Percentiles rank a stretch among this genome's conserved stretches.
Conservation (phyloP, 306 rosid genomes). For the Elaeagnus macrophylla region DNA sequence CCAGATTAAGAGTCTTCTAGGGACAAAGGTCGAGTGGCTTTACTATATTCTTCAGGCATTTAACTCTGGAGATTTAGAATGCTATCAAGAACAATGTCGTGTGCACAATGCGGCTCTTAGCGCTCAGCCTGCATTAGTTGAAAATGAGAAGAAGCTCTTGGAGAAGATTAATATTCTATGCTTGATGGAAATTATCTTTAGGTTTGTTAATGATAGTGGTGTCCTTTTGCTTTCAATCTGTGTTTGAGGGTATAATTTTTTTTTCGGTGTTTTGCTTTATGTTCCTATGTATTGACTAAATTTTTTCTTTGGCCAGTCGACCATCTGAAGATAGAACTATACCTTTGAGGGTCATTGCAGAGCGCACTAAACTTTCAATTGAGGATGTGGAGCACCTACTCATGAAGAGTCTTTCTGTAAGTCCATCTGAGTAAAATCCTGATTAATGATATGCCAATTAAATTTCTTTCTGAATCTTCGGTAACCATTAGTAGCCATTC, state of each 20-base stretch:
- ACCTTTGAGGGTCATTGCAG: conserved; percentile 82
- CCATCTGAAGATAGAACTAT: conserved; percentile 94
- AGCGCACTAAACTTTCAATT: conserved; percentile 84
- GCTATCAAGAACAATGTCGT: conserved; percentile 87
- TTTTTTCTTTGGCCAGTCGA: conserved; percentile 41
- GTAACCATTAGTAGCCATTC: background rate
- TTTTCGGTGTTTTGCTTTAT: background rate
- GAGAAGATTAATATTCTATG: conserved; percentile 97
- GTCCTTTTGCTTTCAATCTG: background rate
- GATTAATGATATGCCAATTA: background rate
- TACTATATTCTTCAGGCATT: conserved; percentile 94
- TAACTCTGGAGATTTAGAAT: conserved; percentile 80
- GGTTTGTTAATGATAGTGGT: conserved; percentile 33
- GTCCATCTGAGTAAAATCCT: conserved; percentile 21
- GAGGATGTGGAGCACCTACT: conserved; percentile 98
- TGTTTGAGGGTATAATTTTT: background rate
- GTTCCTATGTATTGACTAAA: conserved; percentile 18
- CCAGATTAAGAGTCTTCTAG: conserved; percentile 79
- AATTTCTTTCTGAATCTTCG: background rate
- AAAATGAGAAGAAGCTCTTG: conserved; percentile 75
- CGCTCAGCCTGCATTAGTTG: conserved; percentile 91
- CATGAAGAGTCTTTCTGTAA: conserved; percentile 94
- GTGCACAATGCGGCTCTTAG: conserved; percentile 86
- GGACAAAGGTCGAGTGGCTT: conserved; percentile 99
- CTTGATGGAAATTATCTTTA: conserved; percentile 98